Base-by-base conservation (phyloP, 139 green algal genomes). In the Dunaliella primolecta region DNA sequence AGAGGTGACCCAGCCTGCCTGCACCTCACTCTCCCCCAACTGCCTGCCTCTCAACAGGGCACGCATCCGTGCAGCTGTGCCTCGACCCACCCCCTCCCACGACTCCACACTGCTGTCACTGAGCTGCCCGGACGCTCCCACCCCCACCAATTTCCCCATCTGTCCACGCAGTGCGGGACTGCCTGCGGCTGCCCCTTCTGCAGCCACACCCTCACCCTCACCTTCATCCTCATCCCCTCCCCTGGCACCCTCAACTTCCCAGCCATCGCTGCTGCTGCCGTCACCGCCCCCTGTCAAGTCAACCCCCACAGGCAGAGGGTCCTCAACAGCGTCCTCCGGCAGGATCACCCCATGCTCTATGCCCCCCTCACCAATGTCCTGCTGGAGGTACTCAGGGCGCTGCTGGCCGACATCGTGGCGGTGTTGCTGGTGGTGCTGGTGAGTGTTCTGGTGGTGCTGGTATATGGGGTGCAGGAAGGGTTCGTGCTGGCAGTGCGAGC, bases 341-440 rank as follows among this genome's bases (percentile, higher is more conserved):
- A 64, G 15, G 7, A 64, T 15, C 46, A 64, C 46, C 46, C 15
- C 46, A 64, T 25, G 46, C 46, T 64, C 46, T n/a, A n/a, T n/a
- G n/a, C n/a, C n/a, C n/a, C n/a, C n/a, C n/a, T n/a, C n/a, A n/a
- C n/a, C n/a, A n/a, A n/a, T n/a, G n/a, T n/a, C n/a, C n/a, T n/a
- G n/a, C n/a, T n/a, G n/a, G n/a, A n/a, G n/a, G n/a, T n/a, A n/a
- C n/a, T n/a, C n/a, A n/a, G n/a, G n/a, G n/a, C n/a, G n/a, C n/a
- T n/a, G n/a, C n/a, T n/a, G n/a, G n/a, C n/a, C n/a, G n/a, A n/a
- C n/a, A n/a, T n/a, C n/a, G n/a, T n/a, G n/a, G n/a, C n/a, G n/a
- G n/a, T n/a, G 72, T 15, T 79, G 72, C n/a, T 79, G 72, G 3
- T 79, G 72, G 11, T 79, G 72, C n/a, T 79, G 72, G 11, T 79